Base-by-base conservation (phyloP, 108 stramenopile species). In the Ochromonas danica region DNA sequence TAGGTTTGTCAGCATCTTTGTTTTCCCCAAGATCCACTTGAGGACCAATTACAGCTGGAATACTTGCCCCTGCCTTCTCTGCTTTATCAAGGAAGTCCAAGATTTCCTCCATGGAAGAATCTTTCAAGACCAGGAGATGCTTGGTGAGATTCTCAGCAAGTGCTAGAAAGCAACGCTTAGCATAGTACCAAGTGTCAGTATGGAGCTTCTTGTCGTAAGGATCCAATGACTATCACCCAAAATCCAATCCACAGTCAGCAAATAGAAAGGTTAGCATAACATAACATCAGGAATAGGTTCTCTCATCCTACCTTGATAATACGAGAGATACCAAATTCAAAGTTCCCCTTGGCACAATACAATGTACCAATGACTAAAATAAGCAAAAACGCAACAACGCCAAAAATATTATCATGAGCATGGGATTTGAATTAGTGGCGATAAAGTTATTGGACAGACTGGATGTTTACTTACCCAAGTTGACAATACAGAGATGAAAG, bases 291-390 rank as follows among this genome's bases (percentile, higher is more conserved):
- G 63, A 67, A 33, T 67, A 57, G 51, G 51, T 57, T 22, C 17
- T 67, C 17, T 33, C 17, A 67, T 33, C 17, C 40, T 75, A 75
- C 72, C 72, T 91, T 91, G 84, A 91, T 89, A 65, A 94, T 88
- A 35, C 88, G 81, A 14, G 85, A 87, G 42, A 93, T 92, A n/a
- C 94, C 94, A 67, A 95, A 94, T 70, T 91, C 93, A 45, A 87
- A 93, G 77, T 95, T 94, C 3, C 90, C 89, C 74, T 90, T 95
- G 42, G 90, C 90, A 77, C 93, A 95, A 81, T 95, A 95, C 61
- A 95, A 85, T 40, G 91, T 93, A 0, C 93, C 94, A 40, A 95
- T 92, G 61, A 92, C 92, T 75, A 75, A 75, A 31, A 31, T 31
- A 31, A 31, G 31, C 63, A 67, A 31, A 57, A 57, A 57, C 51